Evolutionary conservation across 1,139 yeast species (phyloP), one percentile per base, ranked within the genome.

Genomic region (Geotrichum restrictum): DNA sequence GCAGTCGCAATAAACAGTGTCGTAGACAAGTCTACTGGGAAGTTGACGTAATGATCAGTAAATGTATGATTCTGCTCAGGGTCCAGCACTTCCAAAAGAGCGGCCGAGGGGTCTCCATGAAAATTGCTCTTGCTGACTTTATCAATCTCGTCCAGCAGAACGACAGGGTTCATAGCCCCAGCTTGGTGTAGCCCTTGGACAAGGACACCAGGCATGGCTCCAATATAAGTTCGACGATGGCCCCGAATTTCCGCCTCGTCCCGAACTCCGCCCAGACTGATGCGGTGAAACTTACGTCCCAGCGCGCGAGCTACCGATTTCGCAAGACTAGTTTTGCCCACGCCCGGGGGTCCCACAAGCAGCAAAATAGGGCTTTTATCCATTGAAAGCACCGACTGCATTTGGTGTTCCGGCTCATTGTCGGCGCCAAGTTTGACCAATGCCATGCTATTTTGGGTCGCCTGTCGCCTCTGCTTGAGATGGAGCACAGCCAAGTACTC

Each of bases 331-430:
- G 97, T 89, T 66, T 89, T 89, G 39, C 97, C 97, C 6, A 89
- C 95, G 45, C 97, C 97, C 0, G 97, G 97, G 8, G 97, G 97
- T 0, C 97, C 97, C 2, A 89, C 89, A 55, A 91, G 74, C 69
- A 88, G 77, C 45, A 91, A 74, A 48, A 88, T 88, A 27, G 95
- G 93, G 6, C 93, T 78, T 62, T 79, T 80, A 39, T 70, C 73
- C 39, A 69, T 70, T 16, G 69, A 39, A 42, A 34, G 38, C 19
- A 27, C 18, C 24, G 18, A 33, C 14, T 19, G 13, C 42, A 3
- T 37, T 14, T 33, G 32, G 24, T 16, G 8, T 31, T 33, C 16
- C 16, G 11, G 21, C 43, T 31, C 24, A 8, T 18, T 24, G 13
- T 22, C 42, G 2, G 42, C 5, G 16, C 42, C 42, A 14, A 39